Evolutionary conservation across 495 filamentous ascomycete genomes (phyloP).

Genomic region (Penicillium longicatenatum): DNA sequence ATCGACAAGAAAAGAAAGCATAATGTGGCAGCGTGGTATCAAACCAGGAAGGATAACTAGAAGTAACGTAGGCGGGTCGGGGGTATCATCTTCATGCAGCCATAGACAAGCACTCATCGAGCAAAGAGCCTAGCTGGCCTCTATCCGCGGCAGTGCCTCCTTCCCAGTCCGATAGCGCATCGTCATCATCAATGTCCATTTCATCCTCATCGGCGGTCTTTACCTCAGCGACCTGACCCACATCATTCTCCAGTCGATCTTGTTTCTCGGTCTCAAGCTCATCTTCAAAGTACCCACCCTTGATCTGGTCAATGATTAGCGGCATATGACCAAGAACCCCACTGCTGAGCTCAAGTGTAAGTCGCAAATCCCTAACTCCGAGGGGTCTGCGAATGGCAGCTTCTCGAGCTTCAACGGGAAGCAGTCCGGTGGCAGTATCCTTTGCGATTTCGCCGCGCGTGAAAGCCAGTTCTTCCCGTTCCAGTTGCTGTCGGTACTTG

Average conservation of each 20-base stretch:
- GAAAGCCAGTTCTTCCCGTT: constrained; percentile 68
- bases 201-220: constrained; percentile 44
- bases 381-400: constrained; percentile 66
- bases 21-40: constrained; percentile 15
- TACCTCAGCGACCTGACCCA: constrained; percentile 31
- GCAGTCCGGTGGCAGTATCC: constrained; percentile 60
- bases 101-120: constrained; percentile 65
- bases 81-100: constrained; percentile 36
- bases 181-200: constrained; percentile 67
- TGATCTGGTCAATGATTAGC: constrained; percentile 67
- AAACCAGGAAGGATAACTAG: constrained; percentile 6
- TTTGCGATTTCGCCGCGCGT: constrained; percentile 70
- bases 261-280: constrained; percentile 62
- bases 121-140: constrained; percentile 62
- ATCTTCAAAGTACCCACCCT: constrained; percentile 72
- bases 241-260: constrained; percentile 48
- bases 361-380: constrained; percentile 74
- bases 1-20: constrained; percentile 18
- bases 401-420: constrained; percentile 74
- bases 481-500: constrained; percentile 71
- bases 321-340: constrained; percentile 77
- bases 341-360: constrained; percentile 74
- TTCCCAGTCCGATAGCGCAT: constrained; percentile 63
- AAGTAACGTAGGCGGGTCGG: constrained; percentile 15
- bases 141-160: constrained; percentile 64